Base-by-base conservation (phyloP, 2,329 filamentous ascomycete species). In the Sporothrix inflata region DNA sequence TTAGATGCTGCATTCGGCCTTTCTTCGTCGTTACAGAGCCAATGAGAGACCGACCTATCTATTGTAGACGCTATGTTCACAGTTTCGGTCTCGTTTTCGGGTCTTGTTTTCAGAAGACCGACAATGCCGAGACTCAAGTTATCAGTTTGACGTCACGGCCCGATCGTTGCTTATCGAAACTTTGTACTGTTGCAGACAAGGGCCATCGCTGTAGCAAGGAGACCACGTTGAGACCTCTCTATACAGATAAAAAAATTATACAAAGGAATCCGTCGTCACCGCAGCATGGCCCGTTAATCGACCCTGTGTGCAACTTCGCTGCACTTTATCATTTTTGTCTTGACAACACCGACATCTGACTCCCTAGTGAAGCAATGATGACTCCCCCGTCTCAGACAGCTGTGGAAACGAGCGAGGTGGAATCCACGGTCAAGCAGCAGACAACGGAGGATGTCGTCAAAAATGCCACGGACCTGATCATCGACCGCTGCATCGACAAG, bases 361-460 rank as follows among this genome's bases (percentile, higher is more conserved):
- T 24, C 51, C 5, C 51, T 27, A 24, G 51, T 55, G 51, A 27
- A 55, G 51, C 7, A 55, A 55, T 55, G 9, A 55, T 55, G 51
- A 19, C 51, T 55, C 51, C 51, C 24, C 51, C 51, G 51, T 55
- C 51, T 19, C 51, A 55, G 51, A 55, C 24, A 24, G 51, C 51
- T 27, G n/a, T 27, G 51, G 51, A 55, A 55, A 21, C 51, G 51
- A 55, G 51, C 51, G 24, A 21, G 51, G n/a, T 27, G 24, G n/a
- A 27, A 55, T 55, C 51, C n/a, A 27, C n/a, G 19, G 14, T n/a
- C 49, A 19, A 38, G 12, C 30, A 19, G 9, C 24, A 38, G 30
- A 69, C 65, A 30, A 69, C 49, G 19, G 67, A 69, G 19, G 67
- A 69, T 51, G 51, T 60, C 9, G 67, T 69, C 49, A 49, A 51